phyloP scores from a whole-genome alignment of 129 eudicot species.

The Kitagawia praeruptora region DNA sequence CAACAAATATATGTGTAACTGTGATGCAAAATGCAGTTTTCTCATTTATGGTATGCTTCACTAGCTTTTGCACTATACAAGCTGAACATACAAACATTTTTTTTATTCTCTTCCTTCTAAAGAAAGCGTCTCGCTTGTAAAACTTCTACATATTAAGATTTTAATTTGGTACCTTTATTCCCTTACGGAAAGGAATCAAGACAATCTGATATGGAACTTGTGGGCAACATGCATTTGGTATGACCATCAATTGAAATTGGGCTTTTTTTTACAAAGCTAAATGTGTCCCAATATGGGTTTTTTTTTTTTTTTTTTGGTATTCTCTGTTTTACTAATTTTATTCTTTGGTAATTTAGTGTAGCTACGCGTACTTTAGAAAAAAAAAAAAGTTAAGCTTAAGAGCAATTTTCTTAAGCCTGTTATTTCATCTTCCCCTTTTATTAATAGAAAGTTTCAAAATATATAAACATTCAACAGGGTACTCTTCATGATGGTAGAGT shows the following conservation, averaged over 20 bases:
- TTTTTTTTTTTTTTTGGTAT: too few species aligned
- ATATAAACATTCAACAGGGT: constrained; percentile 31
- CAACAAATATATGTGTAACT: background rate
- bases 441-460: background rate
- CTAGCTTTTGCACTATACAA: too few species aligned
- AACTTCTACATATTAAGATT: too few species aligned
- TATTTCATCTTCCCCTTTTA: background rate
- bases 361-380: background rate
- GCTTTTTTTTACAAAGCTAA: background rate
- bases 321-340: background rate
- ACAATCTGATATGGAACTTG: background rate
- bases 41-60: background rate
- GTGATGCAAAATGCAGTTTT: background rate
- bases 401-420: background rate
- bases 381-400: background rate
- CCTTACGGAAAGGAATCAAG: too few species aligned
- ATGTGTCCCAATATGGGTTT: too few species aligned
- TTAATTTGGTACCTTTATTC: too few species aligned
- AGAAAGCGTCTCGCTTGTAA: too few species aligned
- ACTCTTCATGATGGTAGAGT: constrained; percentile 49
- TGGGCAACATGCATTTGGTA: background rate
- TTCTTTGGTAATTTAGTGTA: background rate
- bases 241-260: background rate
- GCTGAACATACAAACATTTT: too few species aligned
- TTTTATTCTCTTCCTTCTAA: too few species aligned